phyloP scores from a whole-genome alignment of 176 grass and related monocot species.

The Thalia dealbata region DNA sequence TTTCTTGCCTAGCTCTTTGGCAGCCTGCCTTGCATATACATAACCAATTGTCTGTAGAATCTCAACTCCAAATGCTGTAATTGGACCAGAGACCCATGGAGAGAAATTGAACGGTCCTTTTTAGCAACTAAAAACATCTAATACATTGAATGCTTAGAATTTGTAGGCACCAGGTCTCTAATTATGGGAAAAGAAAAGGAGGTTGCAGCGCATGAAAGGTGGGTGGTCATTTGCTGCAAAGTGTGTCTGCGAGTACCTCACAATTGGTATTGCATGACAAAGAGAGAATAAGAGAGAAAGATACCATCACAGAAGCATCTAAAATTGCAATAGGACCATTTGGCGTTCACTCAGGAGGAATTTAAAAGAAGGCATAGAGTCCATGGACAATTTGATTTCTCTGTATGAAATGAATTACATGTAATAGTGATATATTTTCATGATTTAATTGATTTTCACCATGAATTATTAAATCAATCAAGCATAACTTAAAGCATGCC shows the following conservation, averaged over 20 bases:
- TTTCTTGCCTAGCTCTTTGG: conserved; percentile 96
- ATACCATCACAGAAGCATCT: no score
- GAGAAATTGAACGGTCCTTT: not conserved
- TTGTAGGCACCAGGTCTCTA: not conserved
- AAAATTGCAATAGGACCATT: no score
- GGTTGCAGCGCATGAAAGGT: not conserved
- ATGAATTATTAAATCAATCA: not conserved
- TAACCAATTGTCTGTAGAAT: conserved; percentile 90
- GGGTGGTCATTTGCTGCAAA: not conserved
- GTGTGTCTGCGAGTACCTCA: not conserved
- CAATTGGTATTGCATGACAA: not conserved
- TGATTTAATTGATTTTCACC: no score
- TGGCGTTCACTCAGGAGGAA: no score
- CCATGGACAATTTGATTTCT: no score
- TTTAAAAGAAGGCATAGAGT: no score
- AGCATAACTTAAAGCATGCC: not conserved
- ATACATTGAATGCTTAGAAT: not conserved
- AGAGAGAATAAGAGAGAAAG: not conserved
- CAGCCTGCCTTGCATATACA: conserved; percentile 75
- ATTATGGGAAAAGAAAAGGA: not conserved
- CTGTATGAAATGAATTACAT: no score
- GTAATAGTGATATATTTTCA: no score
- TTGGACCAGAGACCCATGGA: not conserved
- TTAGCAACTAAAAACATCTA: not conserved
- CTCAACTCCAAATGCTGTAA: conserved; percentile 61